Conservation (phyloP, 164 flowering plant species). For the Magnolia kwangsiensis region DNA sequence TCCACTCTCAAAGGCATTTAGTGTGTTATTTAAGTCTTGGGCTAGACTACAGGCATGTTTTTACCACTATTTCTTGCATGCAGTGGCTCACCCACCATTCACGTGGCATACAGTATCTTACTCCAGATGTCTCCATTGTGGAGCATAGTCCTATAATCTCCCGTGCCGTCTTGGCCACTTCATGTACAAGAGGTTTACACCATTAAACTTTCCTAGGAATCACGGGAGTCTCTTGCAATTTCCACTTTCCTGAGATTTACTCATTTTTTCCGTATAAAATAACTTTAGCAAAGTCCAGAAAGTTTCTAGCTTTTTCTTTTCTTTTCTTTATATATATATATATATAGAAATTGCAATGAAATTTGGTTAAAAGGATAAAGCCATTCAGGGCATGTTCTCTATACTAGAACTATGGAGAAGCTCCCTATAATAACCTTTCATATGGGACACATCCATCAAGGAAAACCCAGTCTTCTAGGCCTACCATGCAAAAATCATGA, state of each 20-base stretch:
- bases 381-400: neutral
- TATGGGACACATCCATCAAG: neutral
- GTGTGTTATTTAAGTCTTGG: neutral
- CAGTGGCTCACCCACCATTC: neutral
- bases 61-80: neutral
- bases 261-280: too few relatives aligned
- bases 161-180: neutral
- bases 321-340: neutral
- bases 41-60: neutral
- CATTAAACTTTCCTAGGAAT: neutral
- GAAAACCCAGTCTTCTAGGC: neutral
- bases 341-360: neutral
- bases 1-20: neutral
- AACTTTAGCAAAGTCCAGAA: too few relatives aligned
- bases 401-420: neutral
- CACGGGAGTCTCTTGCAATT: neutral
- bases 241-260: too few relatives aligned
- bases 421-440: neutral
- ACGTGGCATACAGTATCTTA: neutral
- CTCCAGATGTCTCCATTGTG: too few relatives aligned
- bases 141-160: too few relatives aligned
- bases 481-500: neutral
- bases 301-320: too few relatives aligned
- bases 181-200: neutral
- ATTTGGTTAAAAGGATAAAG: too few relatives aligned